phyloP scores from a whole-genome alignment of 768 basidiomycete genomes.

The Sutorius australiensis region DNA sequence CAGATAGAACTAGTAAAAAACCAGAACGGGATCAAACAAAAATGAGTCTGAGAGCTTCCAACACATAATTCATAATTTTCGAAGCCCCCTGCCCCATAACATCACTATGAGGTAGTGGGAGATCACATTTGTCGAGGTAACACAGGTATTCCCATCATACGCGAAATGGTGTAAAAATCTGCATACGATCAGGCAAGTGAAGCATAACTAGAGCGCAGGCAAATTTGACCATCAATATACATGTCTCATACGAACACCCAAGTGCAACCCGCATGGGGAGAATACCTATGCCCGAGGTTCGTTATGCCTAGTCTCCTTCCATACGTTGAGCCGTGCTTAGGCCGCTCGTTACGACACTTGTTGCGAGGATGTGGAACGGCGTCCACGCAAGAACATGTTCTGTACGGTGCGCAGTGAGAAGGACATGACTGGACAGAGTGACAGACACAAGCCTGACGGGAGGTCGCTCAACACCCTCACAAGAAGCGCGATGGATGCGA shows the following conservation, averaged over 20 bases:
- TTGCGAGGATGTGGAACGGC: constrained; percentile 62
- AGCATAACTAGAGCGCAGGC: not conserved
- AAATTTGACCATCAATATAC: constrained; percentile 8
- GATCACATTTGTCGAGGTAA: not conserved
- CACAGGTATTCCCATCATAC: not conserved
- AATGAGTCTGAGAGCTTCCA: not conserved
- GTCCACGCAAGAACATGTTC: constrained; percentile 42
- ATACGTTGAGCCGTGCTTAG: constrained; percentile 68
- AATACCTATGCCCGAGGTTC: constrained; percentile 16
- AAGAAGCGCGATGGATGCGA: constrained; percentile 76
- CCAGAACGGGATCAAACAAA: not conserved
- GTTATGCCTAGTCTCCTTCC: constrained; percentile 39
- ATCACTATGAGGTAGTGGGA: not conserved
- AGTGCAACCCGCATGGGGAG: constrained; percentile 4
- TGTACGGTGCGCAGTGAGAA: constrained; percentile 13
- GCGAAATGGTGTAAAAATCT: not conserved
- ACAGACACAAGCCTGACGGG: constrained; percentile 43
- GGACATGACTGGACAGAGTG: not conserved
- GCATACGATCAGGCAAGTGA: not conserved
- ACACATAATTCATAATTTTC: not conserved
- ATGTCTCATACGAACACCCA: constrained; percentile 14
- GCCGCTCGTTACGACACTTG: constrained; percentile 70
- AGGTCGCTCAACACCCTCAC: constrained; percentile 56
- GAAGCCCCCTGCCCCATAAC: not conserved
- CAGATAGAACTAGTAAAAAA: not conserved